These are phyloP conservation scores for Adansonia digitata DNA, from an alignment of 345 rosid species.

Conservation along the genomic window DNA sequence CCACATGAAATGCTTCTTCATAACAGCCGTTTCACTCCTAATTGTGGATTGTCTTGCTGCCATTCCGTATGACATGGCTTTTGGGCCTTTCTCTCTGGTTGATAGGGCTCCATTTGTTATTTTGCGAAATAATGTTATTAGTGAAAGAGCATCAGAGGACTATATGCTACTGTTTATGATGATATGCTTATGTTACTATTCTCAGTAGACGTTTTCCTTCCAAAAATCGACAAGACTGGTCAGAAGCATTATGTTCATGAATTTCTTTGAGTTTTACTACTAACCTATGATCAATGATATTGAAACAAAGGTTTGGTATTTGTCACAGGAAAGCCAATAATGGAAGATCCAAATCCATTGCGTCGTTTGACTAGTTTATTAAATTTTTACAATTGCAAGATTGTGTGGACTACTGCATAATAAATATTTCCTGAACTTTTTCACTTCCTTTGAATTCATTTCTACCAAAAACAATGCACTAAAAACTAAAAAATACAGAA, in stretches of 20 bases:
- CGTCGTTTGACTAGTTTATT: not conserved
- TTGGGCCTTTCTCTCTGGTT: not conserved
- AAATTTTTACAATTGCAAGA: not conserved
- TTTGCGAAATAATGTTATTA: not conserved
- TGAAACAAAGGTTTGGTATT: no score
- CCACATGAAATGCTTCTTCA: constrained; percentile 11
- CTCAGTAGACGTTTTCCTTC: not conserved
- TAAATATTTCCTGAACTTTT: not conserved
- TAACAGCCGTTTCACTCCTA: not conserved
- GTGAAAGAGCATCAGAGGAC: not conserved
- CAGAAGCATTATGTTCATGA: constrained; percentile 8
- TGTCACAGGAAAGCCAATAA: no score
- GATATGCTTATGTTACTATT: not conserved
- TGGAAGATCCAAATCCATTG: not conserved
- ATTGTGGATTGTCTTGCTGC: not conserved
- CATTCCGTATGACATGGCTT: not conserved
- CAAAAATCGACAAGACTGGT: constrained; percentile 1
- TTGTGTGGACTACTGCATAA: not conserved
- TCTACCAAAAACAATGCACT: no score
- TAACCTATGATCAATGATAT: not conserved
- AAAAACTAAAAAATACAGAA: not conserved
- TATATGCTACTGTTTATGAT: not conserved
- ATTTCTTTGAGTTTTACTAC: not conserved
- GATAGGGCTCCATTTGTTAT: not conserved
- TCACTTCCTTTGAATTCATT: not conserved